These are phyloP conservation scores for Lactarius hatsudake DNA, from an alignment of 768 basidiomycete species.

Conservation along the genomic window DNA sequence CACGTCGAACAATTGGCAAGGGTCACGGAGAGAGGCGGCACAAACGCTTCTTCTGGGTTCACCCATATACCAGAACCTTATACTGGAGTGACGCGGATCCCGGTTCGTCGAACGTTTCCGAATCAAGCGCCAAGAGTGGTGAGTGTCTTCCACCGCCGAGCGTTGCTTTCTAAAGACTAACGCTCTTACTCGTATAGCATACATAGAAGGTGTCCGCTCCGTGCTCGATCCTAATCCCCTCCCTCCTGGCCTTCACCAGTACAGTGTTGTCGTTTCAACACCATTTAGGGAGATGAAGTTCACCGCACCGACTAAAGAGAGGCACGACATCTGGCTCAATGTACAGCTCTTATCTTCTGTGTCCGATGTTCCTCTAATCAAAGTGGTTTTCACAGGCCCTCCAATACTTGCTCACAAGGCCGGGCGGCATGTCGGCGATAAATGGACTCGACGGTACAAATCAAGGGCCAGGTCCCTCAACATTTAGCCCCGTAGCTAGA, in stretches of 20 bases:
- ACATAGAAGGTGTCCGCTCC: conserved; percentile 87
- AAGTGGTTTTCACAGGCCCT: conserved; percentile 59
- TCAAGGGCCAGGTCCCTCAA: conserved; percentile 14
- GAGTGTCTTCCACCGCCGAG: conserved; percentile 37
- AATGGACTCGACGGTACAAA: conserved; percentile 19
- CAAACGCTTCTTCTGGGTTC: conserved; percentile 99
- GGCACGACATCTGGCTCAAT: conserved; percentile 96
- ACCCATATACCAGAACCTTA: conserved; percentile 95
- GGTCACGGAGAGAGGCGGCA: conserved; percentile 89
- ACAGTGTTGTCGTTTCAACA: conserved; percentile 90
- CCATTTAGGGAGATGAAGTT: conserved; percentile 97
- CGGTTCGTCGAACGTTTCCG: conserved; percentile 79
- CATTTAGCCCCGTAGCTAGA: conserved; percentile 34
- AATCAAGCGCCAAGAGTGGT: conserved; percentile 98
- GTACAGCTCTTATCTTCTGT: conserved; percentile 43
- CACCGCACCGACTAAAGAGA: conserved; percentile 92
- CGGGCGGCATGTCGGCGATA: conserved; percentile 38
- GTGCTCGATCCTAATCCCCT: conserved; percentile 96
- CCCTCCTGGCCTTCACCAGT: conserved; percentile 89
- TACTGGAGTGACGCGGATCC: conserved; percentile 98
- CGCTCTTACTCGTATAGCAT: conserved; percentile 51
- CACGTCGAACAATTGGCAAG: conserved; percentile 82
- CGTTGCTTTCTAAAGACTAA: conserved; percentile 3
- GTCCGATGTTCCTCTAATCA: conserved; percentile 21
- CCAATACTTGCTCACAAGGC: conserved; percentile 83